These are phyloP conservation scores for Suillus brevipes DNA, from an alignment of 768 basidiomycete genomes.

Conservation along the genomic window DNA sequence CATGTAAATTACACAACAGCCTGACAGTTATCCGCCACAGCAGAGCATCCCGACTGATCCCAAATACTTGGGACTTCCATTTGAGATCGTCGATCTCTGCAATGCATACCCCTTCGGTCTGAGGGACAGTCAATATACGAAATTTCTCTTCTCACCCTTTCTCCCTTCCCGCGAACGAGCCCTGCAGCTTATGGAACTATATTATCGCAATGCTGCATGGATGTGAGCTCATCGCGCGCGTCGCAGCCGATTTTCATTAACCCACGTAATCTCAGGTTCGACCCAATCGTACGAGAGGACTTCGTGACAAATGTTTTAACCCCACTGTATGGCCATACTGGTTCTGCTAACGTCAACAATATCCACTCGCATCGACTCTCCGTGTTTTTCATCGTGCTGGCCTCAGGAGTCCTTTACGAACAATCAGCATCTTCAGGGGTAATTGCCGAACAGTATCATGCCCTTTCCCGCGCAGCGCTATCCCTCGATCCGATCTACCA, in stretches of 20 bases:
- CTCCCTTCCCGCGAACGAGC: constrained; percentile 43
- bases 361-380: constrained; percentile 50
- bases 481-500: constrained; percentile 44
- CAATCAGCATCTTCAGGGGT: constrained; percentile 31
- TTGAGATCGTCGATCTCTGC: constrained; percentile 44
- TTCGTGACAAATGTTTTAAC: constrained; percentile 41
- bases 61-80: constrained; percentile 37
- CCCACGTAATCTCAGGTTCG: constrained; percentile 37
- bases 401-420: constrained; percentile 49
- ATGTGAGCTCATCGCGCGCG: constrained; percentile 37
- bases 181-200: constrained; percentile 40
- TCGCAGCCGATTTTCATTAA: constrained; percentile 1
- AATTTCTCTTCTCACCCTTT: constrained; percentile 38
- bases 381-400: constrained; percentile 53
- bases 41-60: constrained; percentile 15
- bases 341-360: constrained; percentile 31
- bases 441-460: constrained; percentile 44
- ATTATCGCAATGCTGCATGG: constrained; percentile 47
- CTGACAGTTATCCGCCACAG: constrained; percentile 8
- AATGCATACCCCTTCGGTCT: constrained; percentile 52
- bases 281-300: constrained; percentile 44
- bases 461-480: constrained; percentile 48
- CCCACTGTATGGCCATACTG: constrained; percentile 42
- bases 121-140: constrained; percentile 39
- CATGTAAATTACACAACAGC: constrained; percentile 16